Conservation (phyloP, 83 land plant species). For the Picea abies region DNA sequence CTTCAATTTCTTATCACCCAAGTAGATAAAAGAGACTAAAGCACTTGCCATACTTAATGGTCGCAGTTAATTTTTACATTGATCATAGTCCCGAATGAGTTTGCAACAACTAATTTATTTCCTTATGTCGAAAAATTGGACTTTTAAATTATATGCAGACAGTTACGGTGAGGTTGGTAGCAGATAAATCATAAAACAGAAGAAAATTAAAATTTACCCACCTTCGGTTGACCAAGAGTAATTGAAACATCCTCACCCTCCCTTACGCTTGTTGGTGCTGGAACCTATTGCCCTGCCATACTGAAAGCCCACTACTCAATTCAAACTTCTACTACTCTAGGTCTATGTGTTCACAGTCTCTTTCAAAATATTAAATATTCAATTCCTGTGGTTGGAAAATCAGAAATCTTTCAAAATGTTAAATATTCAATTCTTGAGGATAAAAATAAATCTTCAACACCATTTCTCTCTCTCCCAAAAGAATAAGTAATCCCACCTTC, state of each 20-base stretch:
- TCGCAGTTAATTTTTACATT: not conserved
- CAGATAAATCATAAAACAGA: not conserved
- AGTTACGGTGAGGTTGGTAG: not conserved
- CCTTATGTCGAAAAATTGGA: not conserved
- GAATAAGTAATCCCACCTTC: constrained; percentile 47
- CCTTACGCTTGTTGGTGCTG: constrained; percentile 66
- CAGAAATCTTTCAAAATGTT: not conserved
- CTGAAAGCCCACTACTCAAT: constrained; percentile 37
- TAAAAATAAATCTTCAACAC: not conserved
- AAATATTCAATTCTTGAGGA: not conserved
- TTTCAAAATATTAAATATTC: not conserved
- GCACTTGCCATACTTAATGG: not conserved
- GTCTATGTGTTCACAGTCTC: not conserved
- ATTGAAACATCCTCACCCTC: constrained; percentile 86
- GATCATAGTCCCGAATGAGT: not conserved
- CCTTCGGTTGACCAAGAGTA: constrained; percentile 74
- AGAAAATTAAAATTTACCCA: constrained; percentile 20
- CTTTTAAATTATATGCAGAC: not conserved
- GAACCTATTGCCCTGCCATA: constrained; percentile 91
- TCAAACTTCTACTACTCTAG: constrained; percentile 4
- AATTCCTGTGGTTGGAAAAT: not conserved
- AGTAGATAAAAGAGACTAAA: not conserved
- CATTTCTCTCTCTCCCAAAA: no score
- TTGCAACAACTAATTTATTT: not conserved
- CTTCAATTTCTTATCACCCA: not conserved